Base-by-base conservation (phyloP, 768 basidiomycete species). In the Rhodosporidiobolus odoratus region DNA sequence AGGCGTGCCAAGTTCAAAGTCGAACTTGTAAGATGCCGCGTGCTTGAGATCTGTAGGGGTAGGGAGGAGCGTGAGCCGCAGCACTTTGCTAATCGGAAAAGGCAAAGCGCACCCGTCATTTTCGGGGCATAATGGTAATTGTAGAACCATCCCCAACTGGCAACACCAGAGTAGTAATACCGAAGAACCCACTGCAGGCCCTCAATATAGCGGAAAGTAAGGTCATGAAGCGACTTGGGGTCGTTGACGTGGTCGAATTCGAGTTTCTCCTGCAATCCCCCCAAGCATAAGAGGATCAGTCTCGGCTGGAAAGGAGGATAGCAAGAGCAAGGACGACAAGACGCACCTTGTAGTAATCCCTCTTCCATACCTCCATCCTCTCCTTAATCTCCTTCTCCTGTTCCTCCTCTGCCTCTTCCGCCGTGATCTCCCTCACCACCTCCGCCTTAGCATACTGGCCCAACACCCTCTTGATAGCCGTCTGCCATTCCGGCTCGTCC, bases 81-180 rank as follows among this genome's bases (percentile, higher is more conserved):
- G 34, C 30, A 57, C 35, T 19, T 3, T 27, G 4, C 23, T 37
- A 13, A 1, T 2, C 10, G n/a, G 13, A 21, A 41, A 43, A 15
- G 53, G 41, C 45, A 47, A 8, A 27, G 27, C 84, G 62, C 76
- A 94, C 95, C 95, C 27, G 92, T 92, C 65, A 98, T 97, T 37
- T 93, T 87, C 30, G 96, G 96, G 0, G 96, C 90, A 79, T 94
- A 99, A 78, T 99, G 95, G 79, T 97, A 98, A 79, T 94, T 83
- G 81, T 98, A 98, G 82, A 95, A 99, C 96, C 96, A 98, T 30
- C 91, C 86, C 96, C 96, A 99, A 23, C 92, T 94, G 9, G 92
- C 90, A 25, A 98, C 93, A 9, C 96, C 96, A 71, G 89, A 86
- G 79, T 97, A 98, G 79, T 99, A 99, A 80, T 99, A 99, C 78